Evolutionary conservation across 768 basidiomycete species (phyloP), one percentile per base, ranked within the genome.

Genomic region (Macrolepiota albuminosa): DNA sequence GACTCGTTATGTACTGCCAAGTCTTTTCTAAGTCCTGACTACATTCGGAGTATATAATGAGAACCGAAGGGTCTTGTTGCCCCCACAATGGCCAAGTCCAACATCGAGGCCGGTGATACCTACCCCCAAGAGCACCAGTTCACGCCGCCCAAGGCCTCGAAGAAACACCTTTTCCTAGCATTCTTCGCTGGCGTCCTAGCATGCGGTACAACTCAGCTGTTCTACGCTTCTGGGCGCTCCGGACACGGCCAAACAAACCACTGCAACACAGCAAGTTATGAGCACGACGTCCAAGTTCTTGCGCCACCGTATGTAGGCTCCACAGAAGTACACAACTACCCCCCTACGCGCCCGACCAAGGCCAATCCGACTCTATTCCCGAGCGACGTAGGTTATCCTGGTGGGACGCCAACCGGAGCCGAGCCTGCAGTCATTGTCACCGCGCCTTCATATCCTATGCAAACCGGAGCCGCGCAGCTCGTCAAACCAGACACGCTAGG

Each of bases 401-500:
- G 92, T 13, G 78, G 76, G 26, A 93, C 91, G 0, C 88, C 89
- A 0, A 93, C 90, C 0, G 90, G 90, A n/a, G 90, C 86, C 7
- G 90, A 92, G 66, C 78, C 90, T 1, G 89, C 78, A 2, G 73
- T 91, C 37, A 81, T 93, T 36, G 80, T 79, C 4, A 91, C 90
- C 4, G 90, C 87, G 0, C 89, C 90, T 14, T 74, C 81, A 16
- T 91, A 92, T 67, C 92, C 92, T 9, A 66, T 88, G 14, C 89
- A 93, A 54, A 84, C 85, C 0, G 88, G 84, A 13, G 85, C 85
- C 1, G 77, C 87, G 1, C 78, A 84, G 53, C 81, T 92, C 49
- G 76, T 91, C 34, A 71, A 71, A 21, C 86, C 88, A 1, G 63
- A 74, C 4, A 60, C 68, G 4, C 79, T 61, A 65, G 63, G 58